phyloP scores from a whole-genome alignment of 2,329 filamentous ascomycete genomes.

The Trichoderma sp. region DNA sequence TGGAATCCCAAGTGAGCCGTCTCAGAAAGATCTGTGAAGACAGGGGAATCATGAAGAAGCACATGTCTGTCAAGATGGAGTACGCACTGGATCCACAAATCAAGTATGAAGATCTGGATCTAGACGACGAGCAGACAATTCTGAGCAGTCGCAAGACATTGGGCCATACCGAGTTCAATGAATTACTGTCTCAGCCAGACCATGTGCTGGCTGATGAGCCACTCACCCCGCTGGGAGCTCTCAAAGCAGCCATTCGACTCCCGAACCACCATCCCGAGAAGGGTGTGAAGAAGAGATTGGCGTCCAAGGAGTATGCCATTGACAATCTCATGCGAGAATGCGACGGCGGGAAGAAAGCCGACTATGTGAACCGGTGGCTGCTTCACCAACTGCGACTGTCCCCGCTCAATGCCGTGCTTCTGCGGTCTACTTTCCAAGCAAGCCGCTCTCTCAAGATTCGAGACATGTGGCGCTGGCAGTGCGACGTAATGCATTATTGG shows the following conservation, averaged over 20 bases:
- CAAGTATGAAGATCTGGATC: conserved; percentile 45
- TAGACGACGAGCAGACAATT: conserved; percentile 36
- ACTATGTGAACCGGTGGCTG: conserved; percentile 54
- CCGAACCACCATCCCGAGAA: conserved; percentile 40
- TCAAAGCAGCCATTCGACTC: conserved; percentile 42
- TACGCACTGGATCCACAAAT: conserved; percentile 42
- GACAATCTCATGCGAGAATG: conserved; percentile 43
- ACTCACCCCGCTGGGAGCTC: conserved; percentile 43
- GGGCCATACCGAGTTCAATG: conserved; percentile 44
- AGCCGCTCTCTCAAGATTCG: conserved; percentile 35
- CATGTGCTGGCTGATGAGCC: conserved; percentile 45
- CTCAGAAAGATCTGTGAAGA: conserved; percentile 45
- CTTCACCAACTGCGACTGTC: conserved; percentile 52
- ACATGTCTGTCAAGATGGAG: conserved; percentile 42
- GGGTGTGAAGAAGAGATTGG: conserved; percentile 39
- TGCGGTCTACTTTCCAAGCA: conserved; percentile 40
- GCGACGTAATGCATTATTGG: conserved; percentile 42
- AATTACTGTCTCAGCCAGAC: conserved; percentile 51
- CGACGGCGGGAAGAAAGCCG: conserved; percentile 41
- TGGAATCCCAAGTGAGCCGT: conserved; percentile 36
- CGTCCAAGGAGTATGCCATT: conserved; percentile 52
- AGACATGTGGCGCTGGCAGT: conserved; percentile 39
- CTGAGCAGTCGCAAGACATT: conserved; percentile 32
- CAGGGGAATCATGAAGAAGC: conserved; percentile 45
- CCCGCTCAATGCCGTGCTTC: conserved; percentile 46